These are phyloP conservation scores for Arctostaphylos glauca DNA, from an alignment of 148 eudicot genomes.

Conservation along the genomic window DNA sequence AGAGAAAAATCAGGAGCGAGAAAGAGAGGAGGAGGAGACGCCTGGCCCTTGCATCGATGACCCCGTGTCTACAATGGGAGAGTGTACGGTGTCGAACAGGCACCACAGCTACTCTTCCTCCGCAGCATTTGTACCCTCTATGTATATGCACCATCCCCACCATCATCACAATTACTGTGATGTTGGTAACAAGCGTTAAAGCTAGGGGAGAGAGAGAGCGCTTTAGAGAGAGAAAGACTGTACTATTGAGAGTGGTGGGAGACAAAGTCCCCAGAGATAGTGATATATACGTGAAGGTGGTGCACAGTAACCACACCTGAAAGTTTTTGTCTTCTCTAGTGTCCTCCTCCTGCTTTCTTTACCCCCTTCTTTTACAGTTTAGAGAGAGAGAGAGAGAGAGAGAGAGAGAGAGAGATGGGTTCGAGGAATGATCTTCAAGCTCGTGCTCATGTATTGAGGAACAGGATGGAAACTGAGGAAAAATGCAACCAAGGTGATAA, in stretches of 20 bases:
- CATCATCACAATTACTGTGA: not conserved
- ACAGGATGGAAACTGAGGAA: not conserved
- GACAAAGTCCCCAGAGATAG: not conserved
- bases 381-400: not conserved
- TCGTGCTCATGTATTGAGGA: not conserved
- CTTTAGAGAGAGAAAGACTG: not conserved
- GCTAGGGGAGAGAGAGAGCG: not conserved
- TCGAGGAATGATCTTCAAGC: not conserved
- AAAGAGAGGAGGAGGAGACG: not conserved
- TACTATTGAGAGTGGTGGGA: not conserved
- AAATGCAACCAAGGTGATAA: conserved; percentile 11
- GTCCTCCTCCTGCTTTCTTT: not conserved
- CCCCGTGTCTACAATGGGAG: not conserved
- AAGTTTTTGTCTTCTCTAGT: not conserved
- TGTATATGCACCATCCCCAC: not conserved
- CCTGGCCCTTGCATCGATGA: not conserved
- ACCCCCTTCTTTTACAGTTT: not conserved
- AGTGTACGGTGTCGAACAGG: not conserved
- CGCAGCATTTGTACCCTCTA: not conserved
- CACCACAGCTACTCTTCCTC: not conserved
- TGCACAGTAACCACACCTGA: not conserved
- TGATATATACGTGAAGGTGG: not conserved
- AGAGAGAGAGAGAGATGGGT: not conserved
- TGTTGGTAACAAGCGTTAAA: not conserved
- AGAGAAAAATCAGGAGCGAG: not conserved